Base-by-base conservation (phyloP, 1,284 basidiomycete species). In the Malassezia restricta region DNA sequence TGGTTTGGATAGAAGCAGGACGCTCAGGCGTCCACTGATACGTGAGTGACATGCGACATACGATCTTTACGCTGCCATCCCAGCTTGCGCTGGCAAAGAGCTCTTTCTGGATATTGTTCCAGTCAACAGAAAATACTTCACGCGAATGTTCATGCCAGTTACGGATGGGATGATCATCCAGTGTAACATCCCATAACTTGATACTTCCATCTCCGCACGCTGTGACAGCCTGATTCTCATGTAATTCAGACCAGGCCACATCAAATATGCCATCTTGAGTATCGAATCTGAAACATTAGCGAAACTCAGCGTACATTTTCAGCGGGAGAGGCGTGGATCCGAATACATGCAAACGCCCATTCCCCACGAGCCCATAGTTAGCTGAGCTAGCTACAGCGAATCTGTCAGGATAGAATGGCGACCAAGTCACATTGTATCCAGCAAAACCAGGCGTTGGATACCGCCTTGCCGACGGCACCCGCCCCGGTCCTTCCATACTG, bases 71-170 rank as follows among this genome's bases (percentile, higher is more conserved):
- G 3, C 79, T 82, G 29, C 87, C 87, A 71, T 98, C 92, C 92
- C 92, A 96, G 20, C 85, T 62, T n/a, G 52, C 54, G 41, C 87
- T 90, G 5, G 81, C 81, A 74, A 98, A 96, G 1, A 81, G 79
- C 56, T 88, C 84, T 74, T 98, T 98, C 63, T 86, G 83, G 54
- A 94, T 75, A 74, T 95, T 96, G 59, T 86, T 91, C 92, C 92
- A 98, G 74, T 98, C 88, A 9, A 95, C 81, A n/a, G 85, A 85
- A 76, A 88, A 91, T 6, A 90, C 87, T 71, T 98, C 92, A 40
- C 84, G 81, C 6, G 82, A 80, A 73, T 98, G 92, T 74, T 96
- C 92, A 61, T 87, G 83, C 91, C 91, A 98, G 46, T 82, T 82
- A 52, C 83, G 82, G 53, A 96, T 85, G 0, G 92, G 92, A 56